These are phyloP conservation scores for Asterella californica DNA, from an alignment of 225 moss, liverwort and hornwort species.

Conservation along the genomic window DNA sequence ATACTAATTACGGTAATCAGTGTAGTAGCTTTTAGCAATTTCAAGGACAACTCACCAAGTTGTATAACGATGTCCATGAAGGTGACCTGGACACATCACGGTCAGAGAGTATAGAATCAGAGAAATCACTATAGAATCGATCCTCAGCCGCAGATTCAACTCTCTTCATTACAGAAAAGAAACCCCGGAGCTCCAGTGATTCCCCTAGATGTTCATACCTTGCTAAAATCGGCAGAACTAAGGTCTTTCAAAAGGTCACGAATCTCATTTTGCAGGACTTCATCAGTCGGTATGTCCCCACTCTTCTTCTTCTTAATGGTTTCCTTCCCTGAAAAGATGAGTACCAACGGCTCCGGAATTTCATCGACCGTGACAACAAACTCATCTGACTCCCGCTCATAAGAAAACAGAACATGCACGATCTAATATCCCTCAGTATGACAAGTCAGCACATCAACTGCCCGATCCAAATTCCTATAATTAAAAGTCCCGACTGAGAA, in stretches of 20 bases:
- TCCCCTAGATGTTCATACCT: constrained; percentile 34
- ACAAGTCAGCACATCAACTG: background rate
- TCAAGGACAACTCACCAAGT: constrained; percentile 49
- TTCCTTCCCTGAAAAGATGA: constrained; percentile 25
- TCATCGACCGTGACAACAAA: background rate
- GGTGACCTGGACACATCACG: constrained; percentile 54
- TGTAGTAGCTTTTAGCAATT: background rate
- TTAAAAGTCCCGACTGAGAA: no score
- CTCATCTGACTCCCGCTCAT: background rate
- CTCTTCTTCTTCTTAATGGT: constrained; percentile 39
- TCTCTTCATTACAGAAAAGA: no score
- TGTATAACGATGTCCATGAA: constrained; percentile 79
- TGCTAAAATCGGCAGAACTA: constrained; percentile 66
- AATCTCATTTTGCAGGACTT: constrained; percentile 59
- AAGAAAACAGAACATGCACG: background rate
- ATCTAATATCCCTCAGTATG: background rate
- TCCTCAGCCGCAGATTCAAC: no score
- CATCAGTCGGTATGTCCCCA: constrained; percentile 49
- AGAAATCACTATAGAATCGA: background rate
- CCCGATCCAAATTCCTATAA: no score
- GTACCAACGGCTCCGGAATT: background rate
- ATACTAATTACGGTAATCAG: no score
- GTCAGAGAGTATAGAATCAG: background rate
- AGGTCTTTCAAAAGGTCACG: constrained; percentile 64
- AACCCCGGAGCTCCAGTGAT: background rate